phyloP scores from a whole-genome alignment of 2,329 filamentous ascomycete species.

The Apiospora saccharicola region DNA sequence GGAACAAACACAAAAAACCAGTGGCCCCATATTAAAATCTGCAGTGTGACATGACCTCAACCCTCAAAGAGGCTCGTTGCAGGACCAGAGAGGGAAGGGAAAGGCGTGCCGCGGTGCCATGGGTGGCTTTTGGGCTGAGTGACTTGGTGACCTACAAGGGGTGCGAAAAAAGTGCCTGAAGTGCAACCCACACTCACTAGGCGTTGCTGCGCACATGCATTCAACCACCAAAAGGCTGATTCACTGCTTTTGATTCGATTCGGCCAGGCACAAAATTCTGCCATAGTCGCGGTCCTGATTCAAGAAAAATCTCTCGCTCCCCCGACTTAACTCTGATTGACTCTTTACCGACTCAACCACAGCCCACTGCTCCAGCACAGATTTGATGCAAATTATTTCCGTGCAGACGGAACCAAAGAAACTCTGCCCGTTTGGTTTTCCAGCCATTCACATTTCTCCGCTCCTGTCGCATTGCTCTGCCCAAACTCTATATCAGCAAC shows the following conservation, averaged over 20 bases:
- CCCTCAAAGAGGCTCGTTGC: neutral
- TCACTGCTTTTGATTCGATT: slow-evolving; percentile 17
- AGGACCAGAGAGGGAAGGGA: neutral
- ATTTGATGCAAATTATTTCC: slow-evolving; percentile 11
- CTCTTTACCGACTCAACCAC: slow-evolving; percentile 3
- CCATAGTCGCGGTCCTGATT: neutral
- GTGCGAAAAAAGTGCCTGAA: neutral
- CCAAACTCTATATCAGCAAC: slow-evolving; percentile 9
- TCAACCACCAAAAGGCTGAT: neutral
- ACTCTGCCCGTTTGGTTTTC: neutral
- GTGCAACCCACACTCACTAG: neutral
- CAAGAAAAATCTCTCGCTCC: slow-evolving; percentile 19
- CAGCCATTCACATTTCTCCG: neutral
- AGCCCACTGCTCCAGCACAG: neutral
- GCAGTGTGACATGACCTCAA: neutral
- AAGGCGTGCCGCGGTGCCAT: slow-evolving; percentile 8
- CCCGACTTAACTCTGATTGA: neutral
- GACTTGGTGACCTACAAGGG: neutral
- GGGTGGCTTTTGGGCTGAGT: neutral
- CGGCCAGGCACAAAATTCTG: slow-evolving; percentile 17
- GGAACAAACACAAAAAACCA: neutral
- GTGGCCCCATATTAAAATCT: slow-evolving; percentile 11
- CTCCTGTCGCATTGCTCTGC: slow-evolving; percentile 13
- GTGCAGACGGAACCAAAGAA: neutral
- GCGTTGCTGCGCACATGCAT: neutral